phyloP scores from a whole-genome alignment of 139 green algal species.

The Chlorokybus atmophyticus region DNA sequence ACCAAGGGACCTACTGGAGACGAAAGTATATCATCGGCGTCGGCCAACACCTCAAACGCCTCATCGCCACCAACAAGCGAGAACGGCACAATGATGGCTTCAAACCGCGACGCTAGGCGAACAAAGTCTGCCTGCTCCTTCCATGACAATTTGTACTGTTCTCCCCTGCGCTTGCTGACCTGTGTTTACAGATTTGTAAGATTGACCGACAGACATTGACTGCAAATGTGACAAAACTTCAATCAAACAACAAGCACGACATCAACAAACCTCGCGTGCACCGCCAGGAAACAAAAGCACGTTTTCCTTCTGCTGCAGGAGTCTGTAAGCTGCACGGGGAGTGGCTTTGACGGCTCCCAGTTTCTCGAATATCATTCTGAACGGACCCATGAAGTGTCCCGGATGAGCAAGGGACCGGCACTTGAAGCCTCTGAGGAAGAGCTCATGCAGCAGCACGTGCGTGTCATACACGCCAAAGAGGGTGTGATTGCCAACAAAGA shows the following conservation, averaged over 20 bases:
- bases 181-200: no score
- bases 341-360: slow-evolving; percentile 42
- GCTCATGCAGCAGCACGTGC: slow-evolving; percentile 51
- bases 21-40: slow-evolving; percentile 22
- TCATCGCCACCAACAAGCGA: slow-evolving; percentile 69
- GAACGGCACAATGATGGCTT: slow-evolving; percentile 89
- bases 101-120: slow-evolving; percentile 65
- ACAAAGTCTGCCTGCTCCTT: slow-evolving; percentile 79
- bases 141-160: slow-evolving; percentile 90
- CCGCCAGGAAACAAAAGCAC: slow-evolving; percentile 41
- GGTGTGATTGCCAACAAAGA: slow-evolving; percentile 68
- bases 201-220: no score
- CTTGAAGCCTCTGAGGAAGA: slow-evolving; percentile 46
- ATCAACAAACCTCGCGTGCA: slow-evolving; percentile 25
- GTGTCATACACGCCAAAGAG: slow-evolving; percentile 62
- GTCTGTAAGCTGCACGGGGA: slow-evolving; percentile 48
- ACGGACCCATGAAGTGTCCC: no score
- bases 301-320: slow-evolving; percentile 19
- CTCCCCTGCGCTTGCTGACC: slow-evolving; percentile 17
- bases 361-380: no score
- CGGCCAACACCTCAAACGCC: slow-evolving; percentile 29
- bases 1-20: slow-evolving; percentile 10
- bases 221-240: no score
- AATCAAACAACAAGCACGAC: not conserved
- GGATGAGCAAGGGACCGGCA: slow-evolving; percentile 48